These are phyloP conservation scores for Carex scoparia DNA, from an alignment of 176 grass and related monocot species.

Conservation along the genomic window DNA sequence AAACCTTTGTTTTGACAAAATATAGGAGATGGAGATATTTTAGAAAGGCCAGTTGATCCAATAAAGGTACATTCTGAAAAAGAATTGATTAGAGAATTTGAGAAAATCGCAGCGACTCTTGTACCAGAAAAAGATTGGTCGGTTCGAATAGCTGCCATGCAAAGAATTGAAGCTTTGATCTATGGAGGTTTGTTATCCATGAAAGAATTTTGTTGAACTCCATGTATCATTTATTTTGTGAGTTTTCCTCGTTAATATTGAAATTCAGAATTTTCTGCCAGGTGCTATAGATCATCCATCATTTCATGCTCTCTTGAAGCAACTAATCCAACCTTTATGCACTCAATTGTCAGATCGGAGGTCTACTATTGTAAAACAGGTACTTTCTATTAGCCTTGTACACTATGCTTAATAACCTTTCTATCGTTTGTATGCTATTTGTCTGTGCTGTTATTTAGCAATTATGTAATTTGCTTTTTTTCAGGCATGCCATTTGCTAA, in stretches of 20 bases:
- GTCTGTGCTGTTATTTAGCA: not conserved
- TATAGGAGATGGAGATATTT: constrained; percentile 64
- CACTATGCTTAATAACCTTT: not conserved
- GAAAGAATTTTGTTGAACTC: constrained; percentile 20
- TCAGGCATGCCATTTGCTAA: constrained; percentile 83
- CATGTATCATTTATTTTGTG: constrained; percentile 23
- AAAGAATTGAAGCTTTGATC: constrained; percentile 84
- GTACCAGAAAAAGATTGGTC: constrained; percentile 98
- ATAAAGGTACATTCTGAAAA: constrained; percentile 92
- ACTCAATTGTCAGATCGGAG: constrained; percentile 90
- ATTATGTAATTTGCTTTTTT: constrained; percentile 17
- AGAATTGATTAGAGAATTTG: constrained; percentile 84
- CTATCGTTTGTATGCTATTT: not conserved
- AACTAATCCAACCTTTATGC: constrained; percentile 66
- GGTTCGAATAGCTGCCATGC: constrained; percentile 78
- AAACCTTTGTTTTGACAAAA: constrained; percentile 10
- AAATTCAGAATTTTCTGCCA: constrained; percentile 34
- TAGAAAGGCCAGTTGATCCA: constrained; percentile 81
- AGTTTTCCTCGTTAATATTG: constrained; percentile 17
- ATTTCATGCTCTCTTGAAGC: constrained; percentile 83
- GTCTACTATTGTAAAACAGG: constrained; percentile 99
- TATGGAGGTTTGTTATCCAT: constrained; percentile 61
- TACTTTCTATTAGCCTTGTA: constrained; percentile 13
- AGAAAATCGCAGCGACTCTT: constrained; percentile 82
- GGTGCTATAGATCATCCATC: constrained; percentile 79